Base-by-base conservation (phyloP, 192 early-diverging fungal species). In the Linnemannia zychae region DNA sequence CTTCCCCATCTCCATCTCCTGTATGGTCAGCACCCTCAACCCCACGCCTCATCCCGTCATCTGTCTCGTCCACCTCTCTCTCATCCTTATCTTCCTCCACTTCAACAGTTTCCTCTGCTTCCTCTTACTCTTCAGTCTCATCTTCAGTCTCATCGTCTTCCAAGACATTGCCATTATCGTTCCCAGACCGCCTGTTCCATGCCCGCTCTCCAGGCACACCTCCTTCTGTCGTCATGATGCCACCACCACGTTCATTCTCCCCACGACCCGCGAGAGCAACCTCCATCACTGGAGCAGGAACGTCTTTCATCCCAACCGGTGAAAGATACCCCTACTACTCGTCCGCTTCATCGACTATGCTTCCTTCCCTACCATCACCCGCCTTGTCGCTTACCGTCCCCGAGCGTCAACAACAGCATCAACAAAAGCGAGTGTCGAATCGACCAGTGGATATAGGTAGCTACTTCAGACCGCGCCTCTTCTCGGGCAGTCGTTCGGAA, bases 111-210 rank as follows among this genome's bases (percentile, higher is more conserved):
- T 63, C 57, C 15, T 63, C 24, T 11, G 22, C 52, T 4, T n/a
- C 28, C 0, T 63, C 57, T 15, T 63, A n/a, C 3, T 63, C 57
- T 33, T 63, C 57, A 28, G 28, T 57, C 2, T 57, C 52, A 6
- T 57, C 52, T 0, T 31, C 28, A 11, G 7, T 24, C 3, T 71
- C 76, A 3, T n/a, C 31, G 36, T 71, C 36, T 28, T 60, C 76
- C 11, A 71, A 60, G 34, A 47, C 34, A 36, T 28, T 67, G 28
- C 63, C 44, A 2, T 20, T 31, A 20, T 67, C 74, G 9, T 70
- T 77, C 47, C 67, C 67, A 7, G 67, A 77, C 11, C 48, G 67
- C 11, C 33, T 70, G 13, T 77, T 70, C 16, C 67, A 53, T 34
- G 52, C 67, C 22, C 57, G 49, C 9, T 46, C 76, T 18, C 37